Evolutionary conservation across 257 asterid genomes (phyloP).

Genomic region (Solanum commersonii): DNA sequence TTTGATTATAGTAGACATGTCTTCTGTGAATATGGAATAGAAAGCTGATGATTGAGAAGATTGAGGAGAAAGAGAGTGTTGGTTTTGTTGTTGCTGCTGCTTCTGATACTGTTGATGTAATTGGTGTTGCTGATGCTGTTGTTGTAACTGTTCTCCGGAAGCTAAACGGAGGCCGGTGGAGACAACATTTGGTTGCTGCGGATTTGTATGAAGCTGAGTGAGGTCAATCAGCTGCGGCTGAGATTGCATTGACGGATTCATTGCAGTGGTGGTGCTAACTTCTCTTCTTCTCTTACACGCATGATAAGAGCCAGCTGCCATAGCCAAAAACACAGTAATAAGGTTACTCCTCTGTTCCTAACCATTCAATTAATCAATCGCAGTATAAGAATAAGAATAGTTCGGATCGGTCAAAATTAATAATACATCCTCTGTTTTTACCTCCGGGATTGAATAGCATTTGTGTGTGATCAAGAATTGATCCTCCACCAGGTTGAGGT

Average conservation of each 20-base stretch:
- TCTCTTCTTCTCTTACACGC: constrained; percentile 29
- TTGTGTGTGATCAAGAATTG: constrained; percentile 23
- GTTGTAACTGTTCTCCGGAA: constrained; percentile 19
- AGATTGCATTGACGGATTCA: constrained; percentile 6
- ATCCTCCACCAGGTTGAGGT: constrained; percentile 9
- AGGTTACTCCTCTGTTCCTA: background rate
- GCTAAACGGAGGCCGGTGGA: constrained; percentile 37
- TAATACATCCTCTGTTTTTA: background rate
- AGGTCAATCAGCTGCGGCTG: constrained; percentile 22
- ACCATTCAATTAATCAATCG: background rate
- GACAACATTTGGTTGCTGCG: constrained; percentile 17
- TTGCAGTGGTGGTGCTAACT: background rate
- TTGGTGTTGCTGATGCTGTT: background rate
- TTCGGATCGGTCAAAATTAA: background rate
- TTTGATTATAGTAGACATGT: constrained; percentile 18
- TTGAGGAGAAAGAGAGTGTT: constrained; percentile 19
- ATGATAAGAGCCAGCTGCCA: constrained; percentile 13
- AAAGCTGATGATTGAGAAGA: constrained; percentile 28
- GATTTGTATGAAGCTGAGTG: constrained; percentile 12
- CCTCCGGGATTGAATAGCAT: constrained; percentile 26
- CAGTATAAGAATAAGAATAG: background rate
- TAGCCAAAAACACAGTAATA: background rate
- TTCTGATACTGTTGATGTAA: background rate
- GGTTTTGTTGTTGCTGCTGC: background rate
- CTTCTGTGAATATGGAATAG: constrained; percentile 17